Evolutionary conservation across 2,329 filamentous ascomycete genomes (phyloP).

Genomic region (Aspergillus quadricinctus): DNA sequence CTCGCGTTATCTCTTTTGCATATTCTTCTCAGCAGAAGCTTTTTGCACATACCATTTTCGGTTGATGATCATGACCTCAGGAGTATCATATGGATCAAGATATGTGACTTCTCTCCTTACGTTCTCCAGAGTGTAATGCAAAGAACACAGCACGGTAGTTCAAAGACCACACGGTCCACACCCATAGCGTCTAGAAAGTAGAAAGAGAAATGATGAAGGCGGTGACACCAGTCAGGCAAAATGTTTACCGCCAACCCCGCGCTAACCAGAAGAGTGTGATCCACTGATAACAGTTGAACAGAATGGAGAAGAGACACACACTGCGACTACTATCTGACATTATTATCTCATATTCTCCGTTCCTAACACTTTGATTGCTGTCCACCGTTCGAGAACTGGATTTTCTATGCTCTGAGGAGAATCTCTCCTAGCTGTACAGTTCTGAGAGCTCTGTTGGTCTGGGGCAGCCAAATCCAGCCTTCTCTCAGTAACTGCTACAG

Average conservation of each 20-base stretch:
- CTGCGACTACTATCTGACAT: slow-evolving; percentile 7
- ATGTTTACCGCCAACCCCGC: slow-evolving; percentile 25
- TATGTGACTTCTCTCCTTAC: not conserved
- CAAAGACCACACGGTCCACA: not conserved
- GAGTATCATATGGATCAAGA: not conserved
- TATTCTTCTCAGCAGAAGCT: not conserved
- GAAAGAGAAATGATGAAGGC: slow-evolving; percentile 10
- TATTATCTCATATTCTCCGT: not conserved
- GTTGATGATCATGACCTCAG: not conserved
- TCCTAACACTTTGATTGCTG: not conserved
- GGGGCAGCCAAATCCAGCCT: slow-evolving; percentile 15
- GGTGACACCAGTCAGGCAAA: slow-evolving; percentile 9
- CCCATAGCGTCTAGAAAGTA: not conserved
- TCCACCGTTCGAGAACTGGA: not conserved
- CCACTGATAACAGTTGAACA: slow-evolving; percentile 21
- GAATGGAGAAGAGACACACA: slow-evolving; percentile 19
- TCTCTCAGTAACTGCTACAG: slow-evolving; percentile 22
- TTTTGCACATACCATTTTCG: slow-evolving; percentile 2
- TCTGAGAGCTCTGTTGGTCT: slow-evolving; percentile 18
- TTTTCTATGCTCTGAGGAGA: slow-evolving; percentile 15
- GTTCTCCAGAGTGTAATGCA: not conserved
- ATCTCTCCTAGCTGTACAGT: slow-evolving; percentile 17
- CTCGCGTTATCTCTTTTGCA: too few species aligned
- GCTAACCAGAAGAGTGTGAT: slow-evolving; percentile 19
- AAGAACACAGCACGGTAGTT: too few species aligned